Evolutionary conservation across 768 basidiomycete genomes (phyloP), one percentile per base, ranked within the genome.

Genomic region (Mycena belliarum): DNA sequence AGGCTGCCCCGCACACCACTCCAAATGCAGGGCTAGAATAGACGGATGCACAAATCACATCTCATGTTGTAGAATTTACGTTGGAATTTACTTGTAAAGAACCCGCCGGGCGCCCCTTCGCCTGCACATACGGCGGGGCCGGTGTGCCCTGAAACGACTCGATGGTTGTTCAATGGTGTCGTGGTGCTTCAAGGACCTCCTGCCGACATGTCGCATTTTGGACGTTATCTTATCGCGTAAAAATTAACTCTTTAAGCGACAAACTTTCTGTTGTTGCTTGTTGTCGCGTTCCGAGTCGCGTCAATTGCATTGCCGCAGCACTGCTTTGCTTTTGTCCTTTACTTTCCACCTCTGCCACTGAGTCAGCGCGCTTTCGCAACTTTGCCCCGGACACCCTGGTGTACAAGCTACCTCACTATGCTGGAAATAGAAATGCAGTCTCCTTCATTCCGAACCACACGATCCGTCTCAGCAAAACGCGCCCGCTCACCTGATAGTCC

Each of bases 1-100:
- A 83, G 78, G 69, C 73, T 93, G 58, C 91, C 91, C 41, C 82
- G 91, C 64, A 75, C 70, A 48, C 75, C 76, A 14, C 70, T 89
- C 61, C 72, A 86, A 52, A 76, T 89, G 69, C 84, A 84, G 66
- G 82, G 80, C 65, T 82, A 68, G 72, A 65, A 44, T 20, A 41
- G 6, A 32, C 5, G 24, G 25, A 2, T 14, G 41, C 6, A 20
- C 14, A 21, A 6, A 20, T 20, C 23, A n/a, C n/a, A n/a, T n/a
- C n/a, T n/a, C n/a, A n/a, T n/a, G n/a, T n/a, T 37, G 35, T 37
- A 37, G 35, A 37, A 37, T 9, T 37, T 15, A n/a, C n/a, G n/a
- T n/a, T n/a, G n/a, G n/a, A n/a, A n/a, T n/a, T n/a, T n/a, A n/a
- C n/a, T n/a, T n/a, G n/a, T n/a, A n/a, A n/a, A n/a, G n/a, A n/a